Conservation (phyloP, 768 basidiomycete species). For the Lactifluus volemus region DNA sequence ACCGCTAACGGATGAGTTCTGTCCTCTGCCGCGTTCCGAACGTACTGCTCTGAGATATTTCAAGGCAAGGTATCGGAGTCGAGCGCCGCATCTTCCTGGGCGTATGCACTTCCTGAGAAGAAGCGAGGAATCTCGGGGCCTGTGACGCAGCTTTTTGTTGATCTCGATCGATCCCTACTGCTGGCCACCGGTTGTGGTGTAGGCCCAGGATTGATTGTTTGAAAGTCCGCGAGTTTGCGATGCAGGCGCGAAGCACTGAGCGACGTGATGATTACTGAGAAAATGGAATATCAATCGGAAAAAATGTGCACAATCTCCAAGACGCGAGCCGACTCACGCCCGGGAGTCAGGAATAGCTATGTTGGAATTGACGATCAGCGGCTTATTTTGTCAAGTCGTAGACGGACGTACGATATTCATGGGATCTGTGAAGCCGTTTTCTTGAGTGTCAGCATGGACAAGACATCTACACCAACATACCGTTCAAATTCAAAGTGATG, state of each 20-base stretch:
- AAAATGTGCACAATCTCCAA: background rate
- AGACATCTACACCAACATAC: background rate
- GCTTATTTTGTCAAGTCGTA: background rate
- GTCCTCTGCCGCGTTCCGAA: background rate
- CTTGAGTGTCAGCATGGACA: background rate
- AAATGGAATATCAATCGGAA: background rate
- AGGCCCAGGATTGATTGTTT: no score
- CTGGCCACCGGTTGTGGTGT: no score
- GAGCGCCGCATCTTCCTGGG: background rate
- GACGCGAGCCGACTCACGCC: background rate
- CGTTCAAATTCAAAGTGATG: background rate
- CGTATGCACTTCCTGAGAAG: background rate
- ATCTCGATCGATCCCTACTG: background rate
- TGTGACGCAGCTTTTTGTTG: background rate
- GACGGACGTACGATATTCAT: slow-evolving; percentile 1
- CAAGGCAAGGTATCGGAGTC: background rate
- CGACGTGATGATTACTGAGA: background rate
- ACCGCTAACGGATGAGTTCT: background rate
- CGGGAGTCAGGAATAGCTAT: background rate
- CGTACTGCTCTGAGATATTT: background rate
- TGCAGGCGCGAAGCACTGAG: background rate
- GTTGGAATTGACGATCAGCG: background rate
- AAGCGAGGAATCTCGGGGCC: background rate
- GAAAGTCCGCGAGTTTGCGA: no score
- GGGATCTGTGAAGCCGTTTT: background rate